phyloP scores from a whole-genome alignment of 768 basidiomycete genomes.

The Psilocybe sp. region DNA sequence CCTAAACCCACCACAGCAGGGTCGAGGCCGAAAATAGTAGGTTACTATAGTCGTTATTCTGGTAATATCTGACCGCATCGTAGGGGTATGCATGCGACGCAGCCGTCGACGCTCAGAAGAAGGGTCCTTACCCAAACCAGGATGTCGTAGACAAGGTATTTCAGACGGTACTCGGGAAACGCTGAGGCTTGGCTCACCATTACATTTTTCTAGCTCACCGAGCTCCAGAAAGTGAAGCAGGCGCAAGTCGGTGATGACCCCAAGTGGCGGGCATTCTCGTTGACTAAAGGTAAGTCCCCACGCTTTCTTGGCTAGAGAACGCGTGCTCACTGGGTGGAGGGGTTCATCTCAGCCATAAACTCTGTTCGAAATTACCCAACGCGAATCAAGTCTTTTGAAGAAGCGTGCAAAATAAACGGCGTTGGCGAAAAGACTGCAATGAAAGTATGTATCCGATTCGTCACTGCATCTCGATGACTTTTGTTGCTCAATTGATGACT shows the following conservation, averaged over 20 bases:
- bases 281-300: constrained; percentile 56
- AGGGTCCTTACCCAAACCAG: constrained; percentile 53
- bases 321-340: neutral
- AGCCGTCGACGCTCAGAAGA: constrained; percentile 28
- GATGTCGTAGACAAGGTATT: constrained; percentile 70
- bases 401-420: constrained; percentile 59
- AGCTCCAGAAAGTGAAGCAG: constrained; percentile 64
- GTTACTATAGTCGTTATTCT: constrained; percentile 2
- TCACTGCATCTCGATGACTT: neutral
- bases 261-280: constrained; percentile 63
- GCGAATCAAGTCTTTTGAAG: constrained; percentile 53
- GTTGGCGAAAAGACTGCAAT: constrained; percentile 74
- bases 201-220: constrained; percentile 48
- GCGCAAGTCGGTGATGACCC: constrained; percentile 59
- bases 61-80: neutral
- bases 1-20: constrained; percentile 11
- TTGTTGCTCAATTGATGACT: neutral
- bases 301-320: neutral
- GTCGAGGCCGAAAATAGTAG: constrained; percentile 13
- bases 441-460: constrained; percentile 44
- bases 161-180: neutral
- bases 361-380: constrained; percentile 52
- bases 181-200: neutral
- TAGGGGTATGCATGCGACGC: constrained; percentile 71
- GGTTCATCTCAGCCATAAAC: constrained; percentile 48